Conservation (phyloP, 805 yeast genomes). For the Lipomyces orientalis region DNA sequence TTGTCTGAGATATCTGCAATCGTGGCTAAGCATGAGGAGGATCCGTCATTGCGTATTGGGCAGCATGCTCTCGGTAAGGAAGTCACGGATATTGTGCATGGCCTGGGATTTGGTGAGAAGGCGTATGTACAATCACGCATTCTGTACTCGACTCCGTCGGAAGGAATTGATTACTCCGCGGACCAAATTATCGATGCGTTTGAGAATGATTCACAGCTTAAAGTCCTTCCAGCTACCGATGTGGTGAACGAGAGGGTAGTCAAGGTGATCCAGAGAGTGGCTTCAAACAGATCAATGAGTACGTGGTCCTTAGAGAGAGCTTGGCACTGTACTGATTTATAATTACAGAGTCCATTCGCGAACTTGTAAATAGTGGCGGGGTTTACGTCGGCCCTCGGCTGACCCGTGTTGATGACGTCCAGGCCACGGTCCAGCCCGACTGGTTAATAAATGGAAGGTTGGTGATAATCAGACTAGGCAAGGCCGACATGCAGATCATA, state of each 20-base stretch:
- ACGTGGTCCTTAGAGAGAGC: conserved; percentile 28
- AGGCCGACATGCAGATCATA: conserved; percentile 49
- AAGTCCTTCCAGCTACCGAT: conserved; percentile 46
- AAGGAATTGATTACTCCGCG: conserved; percentile 45
- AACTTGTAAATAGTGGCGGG: conserved; percentile 60
- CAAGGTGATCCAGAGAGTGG: conserved; percentile 52
- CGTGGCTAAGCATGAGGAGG: conserved; percentile 56
- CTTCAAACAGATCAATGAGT: conserved; percentile 42
- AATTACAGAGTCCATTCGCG: conserved; percentile 16
- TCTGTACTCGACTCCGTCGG: conserved; percentile 63
- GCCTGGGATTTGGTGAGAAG: conserved; percentile 71
- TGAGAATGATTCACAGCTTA: conserved; percentile 61
- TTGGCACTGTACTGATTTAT: conserved; percentile 1
- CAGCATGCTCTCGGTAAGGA: conserved; percentile 82
- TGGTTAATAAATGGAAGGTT: conserved; percentile 65
- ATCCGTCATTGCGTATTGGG: conserved; percentile 71
- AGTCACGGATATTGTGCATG: conserved; percentile 86
- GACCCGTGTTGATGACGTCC: conserved; percentile 55
- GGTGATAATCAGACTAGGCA: conserved; percentile 75
- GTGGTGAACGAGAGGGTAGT: conserved; percentile 54
- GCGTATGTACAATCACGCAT: conserved; percentile 72
- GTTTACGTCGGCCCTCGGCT: conserved; percentile 71
- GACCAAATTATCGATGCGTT: conserved; percentile 62
- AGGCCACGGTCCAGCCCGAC: conserved; percentile 55
- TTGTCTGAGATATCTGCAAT: conserved; percentile 60